Percentiles rank a stretch among this genome's conserved stretches.
These are phyloP conservation scores for Didymella sp. DNA, from an alignment of 2,329 filamentous ascomycete species.

Conservation along the genomic window DNA sequence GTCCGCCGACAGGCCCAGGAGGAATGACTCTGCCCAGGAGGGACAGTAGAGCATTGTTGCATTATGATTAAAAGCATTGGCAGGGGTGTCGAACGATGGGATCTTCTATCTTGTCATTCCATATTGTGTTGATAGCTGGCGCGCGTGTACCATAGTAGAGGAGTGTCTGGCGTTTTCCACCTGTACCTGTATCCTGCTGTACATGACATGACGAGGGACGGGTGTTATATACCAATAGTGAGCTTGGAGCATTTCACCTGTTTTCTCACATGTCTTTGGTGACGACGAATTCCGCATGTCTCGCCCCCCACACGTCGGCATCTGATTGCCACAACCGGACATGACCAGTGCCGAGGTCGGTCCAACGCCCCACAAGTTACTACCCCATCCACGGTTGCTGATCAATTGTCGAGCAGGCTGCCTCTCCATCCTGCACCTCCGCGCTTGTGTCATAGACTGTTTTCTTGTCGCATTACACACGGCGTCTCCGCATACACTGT, in stretches of 20 bases:
- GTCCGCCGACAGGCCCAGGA: slow-evolving; percentile 14
- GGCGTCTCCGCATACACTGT: slow-evolving; percentile 7
- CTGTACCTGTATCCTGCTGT: slow-evolving; percentile 35
- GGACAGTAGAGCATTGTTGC: slow-evolving; percentile 2
- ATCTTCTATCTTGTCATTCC: slow-evolving; percentile 26
- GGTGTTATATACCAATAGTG: slow-evolving; percentile 20
- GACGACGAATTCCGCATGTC: not conserved
- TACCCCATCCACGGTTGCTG: slow-evolving; percentile 30
- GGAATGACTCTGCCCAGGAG: slow-evolving; percentile 28
- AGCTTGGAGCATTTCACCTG: not conserved
- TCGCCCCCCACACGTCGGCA: not conserved
- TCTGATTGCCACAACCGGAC: slow-evolving; percentile 14
- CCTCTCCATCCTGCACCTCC: slow-evolving; percentile 2
- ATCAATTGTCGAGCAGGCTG: slow-evolving; percentile 21
- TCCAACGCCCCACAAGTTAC: slow-evolving; percentile 24
- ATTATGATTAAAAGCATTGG: slow-evolving; percentile 7
- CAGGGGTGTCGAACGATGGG: slow-evolving; percentile 1
- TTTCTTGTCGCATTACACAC: slow-evolving; percentile 11
- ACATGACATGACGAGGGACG: slow-evolving; percentile 17
- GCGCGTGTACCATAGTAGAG: slow-evolving; percentile 41
- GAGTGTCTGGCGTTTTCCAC: slow-evolving; percentile 39
- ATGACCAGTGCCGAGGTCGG: slow-evolving; percentile 15
- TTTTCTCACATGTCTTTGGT: not conserved
- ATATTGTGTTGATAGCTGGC: slow-evolving; percentile 36
- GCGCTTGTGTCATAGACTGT: slow-evolving; percentile 13